Evolutionary conservation across 2,329 filamentous ascomycete species (phyloP).

Genomic region (Clonostachys sp.): DNA sequence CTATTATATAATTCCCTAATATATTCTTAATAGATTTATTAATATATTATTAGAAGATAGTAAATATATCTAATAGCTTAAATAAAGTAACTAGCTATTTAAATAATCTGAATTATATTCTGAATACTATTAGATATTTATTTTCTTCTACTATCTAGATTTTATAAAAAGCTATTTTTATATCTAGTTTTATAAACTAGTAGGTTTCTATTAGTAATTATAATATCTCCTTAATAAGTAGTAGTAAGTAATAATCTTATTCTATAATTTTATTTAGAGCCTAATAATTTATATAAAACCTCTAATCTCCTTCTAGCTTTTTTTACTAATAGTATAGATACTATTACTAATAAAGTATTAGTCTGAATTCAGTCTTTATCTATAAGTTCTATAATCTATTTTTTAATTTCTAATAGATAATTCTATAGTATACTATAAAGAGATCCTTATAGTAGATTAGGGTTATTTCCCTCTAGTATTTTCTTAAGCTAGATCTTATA

Average conservation of each 20-base stretch:
- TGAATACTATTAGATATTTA: neutral
- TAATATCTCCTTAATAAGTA: neutral
- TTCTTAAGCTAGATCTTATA: neutral
- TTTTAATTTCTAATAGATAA: neutral
- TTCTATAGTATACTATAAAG: neutral
- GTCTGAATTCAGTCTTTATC: neutral
- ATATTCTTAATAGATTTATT: neutral
- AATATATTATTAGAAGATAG: neutral
- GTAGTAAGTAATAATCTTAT: neutral
- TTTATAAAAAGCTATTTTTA: neutral
- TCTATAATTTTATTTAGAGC: neutral
- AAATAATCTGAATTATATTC: neutral
- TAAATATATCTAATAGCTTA: neutral
- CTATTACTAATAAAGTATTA: neutral
- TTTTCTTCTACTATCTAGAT: neutral
- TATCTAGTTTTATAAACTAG: neutral
- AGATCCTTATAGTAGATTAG: neutral
- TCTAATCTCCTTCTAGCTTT: neutral
- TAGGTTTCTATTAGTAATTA: neutral
- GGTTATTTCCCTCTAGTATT: neutral
- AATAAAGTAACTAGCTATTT: neutral
- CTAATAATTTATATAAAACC: neutral
- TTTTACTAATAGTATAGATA: neutral
- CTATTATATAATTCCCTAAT: neutral
- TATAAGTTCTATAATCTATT: conserved; percentile 1